These are phyloP conservation scores for Verbascum thapsus DNA, from an alignment of 257 asterid genomes.

Conservation along the genomic window DNA sequence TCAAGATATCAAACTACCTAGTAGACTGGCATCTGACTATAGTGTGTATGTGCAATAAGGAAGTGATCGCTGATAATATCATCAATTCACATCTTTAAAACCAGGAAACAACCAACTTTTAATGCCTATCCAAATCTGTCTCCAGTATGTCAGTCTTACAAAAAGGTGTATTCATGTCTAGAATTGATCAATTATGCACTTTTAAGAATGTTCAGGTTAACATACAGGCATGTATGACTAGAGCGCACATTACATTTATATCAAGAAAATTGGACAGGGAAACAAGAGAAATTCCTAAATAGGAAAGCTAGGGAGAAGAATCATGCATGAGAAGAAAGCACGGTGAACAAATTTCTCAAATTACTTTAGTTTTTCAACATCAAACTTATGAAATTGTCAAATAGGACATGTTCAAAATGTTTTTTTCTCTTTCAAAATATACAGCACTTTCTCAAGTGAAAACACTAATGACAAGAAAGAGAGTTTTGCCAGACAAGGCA, in stretches of 20 bases:
- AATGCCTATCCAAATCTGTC: slow-evolving; percentile 9
- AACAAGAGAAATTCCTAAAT: slow-evolving; percentile 6
- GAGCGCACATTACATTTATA: not conserved
- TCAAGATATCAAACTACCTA: slow-evolving; percentile 7
- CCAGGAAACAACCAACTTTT: too few species aligned
- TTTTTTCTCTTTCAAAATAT: not conserved
- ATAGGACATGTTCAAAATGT: not conserved
- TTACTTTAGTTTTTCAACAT: not conserved
- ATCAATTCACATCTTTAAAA: too few species aligned
- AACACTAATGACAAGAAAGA: slow-evolving; percentile 11
- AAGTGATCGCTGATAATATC: too few species aligned
- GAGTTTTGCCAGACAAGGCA: slow-evolving; percentile 22
- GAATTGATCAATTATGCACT: not conserved
- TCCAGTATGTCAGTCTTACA: not conserved
- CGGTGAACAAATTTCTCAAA: slow-evolving; percentile 13
- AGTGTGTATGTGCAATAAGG: too few species aligned
- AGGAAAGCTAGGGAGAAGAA: slow-evolving; percentile 7
- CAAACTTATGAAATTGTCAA: slow-evolving; percentile 2
- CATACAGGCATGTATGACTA: not conserved
- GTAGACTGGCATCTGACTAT: too few species aligned
- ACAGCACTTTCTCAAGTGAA: not conserved
- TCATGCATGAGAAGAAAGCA: slow-evolving; percentile 14
- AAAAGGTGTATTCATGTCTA: slow-evolving; percentile 1
- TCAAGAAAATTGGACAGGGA: slow-evolving; percentile 3
- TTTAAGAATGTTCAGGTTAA: slow-evolving; percentile 12